These are phyloP conservation scores for Leishmania braziliensis DNA, from an alignment of 208 protist species.

Conservation along the genomic window DNA sequence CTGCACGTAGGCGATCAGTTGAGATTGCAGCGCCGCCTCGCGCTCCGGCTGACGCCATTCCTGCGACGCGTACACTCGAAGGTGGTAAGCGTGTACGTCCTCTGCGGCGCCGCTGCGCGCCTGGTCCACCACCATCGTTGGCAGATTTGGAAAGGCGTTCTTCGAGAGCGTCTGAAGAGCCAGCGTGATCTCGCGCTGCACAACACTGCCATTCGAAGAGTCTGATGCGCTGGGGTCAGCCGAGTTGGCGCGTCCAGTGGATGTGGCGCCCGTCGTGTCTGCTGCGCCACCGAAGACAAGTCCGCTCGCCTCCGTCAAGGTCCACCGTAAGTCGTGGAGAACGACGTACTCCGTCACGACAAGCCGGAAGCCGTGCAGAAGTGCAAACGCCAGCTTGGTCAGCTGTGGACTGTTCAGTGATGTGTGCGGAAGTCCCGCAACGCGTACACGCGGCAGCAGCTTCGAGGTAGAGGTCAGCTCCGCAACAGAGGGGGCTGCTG, in stretches of 20 bases:
- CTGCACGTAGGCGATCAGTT: constrained; percentile 15
- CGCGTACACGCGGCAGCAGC: constrained; percentile 6
- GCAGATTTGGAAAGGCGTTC: constrained; percentile 12
- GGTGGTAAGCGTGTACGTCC: constrained; percentile 26
- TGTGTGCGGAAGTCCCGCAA: constrained; percentile 10
- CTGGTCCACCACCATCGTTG: constrained; percentile 18
- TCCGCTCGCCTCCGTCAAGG: background rate
- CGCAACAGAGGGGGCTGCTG: background rate
- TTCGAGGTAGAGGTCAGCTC: background rate
- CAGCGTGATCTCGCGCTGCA: constrained; percentile 19
- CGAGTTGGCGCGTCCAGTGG: background rate
- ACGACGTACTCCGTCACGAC: constrained; percentile 18
- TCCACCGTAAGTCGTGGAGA: constrained; percentile 12
- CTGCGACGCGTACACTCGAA: constrained; percentile 25
- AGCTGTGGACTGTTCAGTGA: background rate
- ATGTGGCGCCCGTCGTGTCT: background rate
- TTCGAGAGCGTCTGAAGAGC: constrained; percentile 26
- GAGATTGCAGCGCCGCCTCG: constrained; percentile 4
- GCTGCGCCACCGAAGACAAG: background rate
- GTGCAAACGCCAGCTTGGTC: constrained; percentile 2
- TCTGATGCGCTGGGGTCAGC: background rate
- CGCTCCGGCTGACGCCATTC: constrained; percentile 7
- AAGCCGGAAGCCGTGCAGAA: constrained; percentile 21
- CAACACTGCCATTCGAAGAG: background rate
- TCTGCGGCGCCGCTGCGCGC: constrained; percentile 5